phyloP scores from a whole-genome alignment of 495 filamentous ascomycete species.

The Antarctomyces pellizariae region DNA sequence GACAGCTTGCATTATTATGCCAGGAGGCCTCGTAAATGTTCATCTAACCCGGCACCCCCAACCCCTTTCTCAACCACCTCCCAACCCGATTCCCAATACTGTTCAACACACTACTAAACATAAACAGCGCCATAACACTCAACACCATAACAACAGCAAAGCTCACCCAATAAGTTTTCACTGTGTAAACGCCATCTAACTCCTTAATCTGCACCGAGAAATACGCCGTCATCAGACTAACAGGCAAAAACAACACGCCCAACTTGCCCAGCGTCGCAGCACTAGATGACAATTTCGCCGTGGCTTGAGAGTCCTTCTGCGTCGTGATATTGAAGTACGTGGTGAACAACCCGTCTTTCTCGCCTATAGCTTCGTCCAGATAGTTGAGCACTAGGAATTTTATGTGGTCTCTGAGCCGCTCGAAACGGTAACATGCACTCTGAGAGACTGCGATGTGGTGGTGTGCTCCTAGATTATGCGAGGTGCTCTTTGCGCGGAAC shows the following conservation, averaged over 20 bases:
- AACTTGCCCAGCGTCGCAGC: constrained; percentile 73
- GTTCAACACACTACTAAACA: constrained; percentile 24
- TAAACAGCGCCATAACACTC: constrained; percentile 33
- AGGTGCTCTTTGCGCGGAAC: not conserved
- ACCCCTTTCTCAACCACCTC: too few relatives aligned
- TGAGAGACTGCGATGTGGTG: constrained; percentile 30
- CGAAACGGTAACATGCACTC: constrained; percentile 48
- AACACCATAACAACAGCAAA: constrained; percentile 45
- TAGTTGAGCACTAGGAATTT: constrained; percentile 60
- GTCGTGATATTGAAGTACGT: constrained; percentile 81
- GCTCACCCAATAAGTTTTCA: constrained; percentile 43
- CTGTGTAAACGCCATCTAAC: constrained; percentile 30
- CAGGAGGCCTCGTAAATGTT: too few relatives aligned
- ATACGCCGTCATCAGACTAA: constrained; percentile 67
- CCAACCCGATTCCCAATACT: too few relatives aligned
- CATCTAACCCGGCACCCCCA: too few relatives aligned
- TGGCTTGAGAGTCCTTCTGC: constrained; percentile 57
- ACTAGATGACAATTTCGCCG: constrained; percentile 54
- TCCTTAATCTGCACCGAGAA: constrained; percentile 49
- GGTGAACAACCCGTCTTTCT: constrained; percentile 55
- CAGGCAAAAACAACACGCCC: constrained; percentile 64
- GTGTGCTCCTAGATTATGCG: constrained; percentile 11
- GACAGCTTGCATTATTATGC: too few relatives aligned
- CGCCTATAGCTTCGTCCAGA: constrained; percentile 52
- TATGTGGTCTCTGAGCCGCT: constrained; percentile 51